These are phyloP conservation scores for Viridothelium virens DNA, from an alignment of 495 filamentous ascomycete species.

Conservation along the genomic window DNA sequence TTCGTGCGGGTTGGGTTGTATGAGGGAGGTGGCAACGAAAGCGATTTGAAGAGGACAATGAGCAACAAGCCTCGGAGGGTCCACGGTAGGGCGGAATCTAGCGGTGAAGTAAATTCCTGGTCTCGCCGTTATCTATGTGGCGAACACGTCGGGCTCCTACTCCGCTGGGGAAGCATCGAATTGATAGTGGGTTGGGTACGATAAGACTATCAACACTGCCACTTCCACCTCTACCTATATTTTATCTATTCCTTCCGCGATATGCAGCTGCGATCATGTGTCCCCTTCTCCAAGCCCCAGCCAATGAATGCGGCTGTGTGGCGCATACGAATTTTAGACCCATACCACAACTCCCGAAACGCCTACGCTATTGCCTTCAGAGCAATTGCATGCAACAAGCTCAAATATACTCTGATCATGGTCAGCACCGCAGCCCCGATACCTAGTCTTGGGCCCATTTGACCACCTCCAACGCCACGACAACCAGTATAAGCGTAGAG, in stretches of 20 bases:
- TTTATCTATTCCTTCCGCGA: not conserved
- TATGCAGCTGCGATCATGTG: not conserved
- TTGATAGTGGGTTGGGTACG: not conserved
- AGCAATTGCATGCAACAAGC: not conserved
- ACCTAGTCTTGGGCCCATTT: conserved; percentile 59
- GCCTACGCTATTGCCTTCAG: not conserved
- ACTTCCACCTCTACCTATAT: not conserved
- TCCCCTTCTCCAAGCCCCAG: no score
- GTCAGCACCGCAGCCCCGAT: not conserved
- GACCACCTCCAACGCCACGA: conserved; percentile 85
- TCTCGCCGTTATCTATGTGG: conserved; percentile 3
- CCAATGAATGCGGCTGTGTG: no score
- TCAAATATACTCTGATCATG: not conserved
- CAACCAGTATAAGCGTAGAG: conserved; percentile 81
- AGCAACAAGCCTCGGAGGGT: no score
- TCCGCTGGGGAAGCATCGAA: no score
- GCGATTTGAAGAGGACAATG: no score
- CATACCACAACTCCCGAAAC: not conserved
- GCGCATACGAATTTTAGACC: not conserved
- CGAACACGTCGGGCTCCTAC: not conserved
- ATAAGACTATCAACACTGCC: not conserved
- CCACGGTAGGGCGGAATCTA: not conserved
- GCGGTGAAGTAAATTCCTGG: conserved; percentile 1
- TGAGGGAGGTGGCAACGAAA: no score
- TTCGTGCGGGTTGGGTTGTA: no score